A percentile compares a stretch with the other conserved stretches of the same genome.
phyloP scores from a whole-genome alignment of 2,329 filamentous ascomycete species.

The Trichophaea hybrida region DNA sequence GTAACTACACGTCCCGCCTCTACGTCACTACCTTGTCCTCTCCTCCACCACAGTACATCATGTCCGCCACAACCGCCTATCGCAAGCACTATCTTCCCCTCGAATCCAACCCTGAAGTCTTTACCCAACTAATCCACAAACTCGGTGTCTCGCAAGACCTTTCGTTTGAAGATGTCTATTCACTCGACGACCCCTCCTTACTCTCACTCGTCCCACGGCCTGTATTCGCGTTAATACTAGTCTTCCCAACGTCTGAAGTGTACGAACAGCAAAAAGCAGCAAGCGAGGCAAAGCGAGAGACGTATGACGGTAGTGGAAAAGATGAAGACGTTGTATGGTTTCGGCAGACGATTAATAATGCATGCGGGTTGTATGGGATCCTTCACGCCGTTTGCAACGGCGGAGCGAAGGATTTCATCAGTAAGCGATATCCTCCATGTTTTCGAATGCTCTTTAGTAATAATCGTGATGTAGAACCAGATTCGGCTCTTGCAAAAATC shows the following conservation, averaged over 20 bases:
- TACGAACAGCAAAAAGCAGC: constrained; percentile 59
- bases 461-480: constrained; percentile 30
- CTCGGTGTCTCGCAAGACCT: constrained; percentile 70
- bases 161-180: constrained; percentile 80
- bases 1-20: no score
- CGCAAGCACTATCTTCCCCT: constrained; percentile 32
- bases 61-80: not conserved
- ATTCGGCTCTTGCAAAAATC: constrained; percentile 48
- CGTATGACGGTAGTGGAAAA: constrained; percentile 36
- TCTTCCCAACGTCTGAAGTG: constrained; percentile 67
- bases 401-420: constrained; percentile 47
- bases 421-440: constrained; percentile 8
- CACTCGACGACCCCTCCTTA: constrained; percentile 69
- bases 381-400: constrained; percentile 75
- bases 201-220: constrained; percentile 79
- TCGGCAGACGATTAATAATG: constrained; percentile 85
- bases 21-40: no score
- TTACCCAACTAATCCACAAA: constrained; percentile 66
- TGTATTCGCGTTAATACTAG: constrained; percentile 73
- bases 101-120: constrained; percentile 61
- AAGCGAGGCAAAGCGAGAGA: constrained; percentile 35
- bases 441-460: not conserved
- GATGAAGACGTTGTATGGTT: constrained; percentile 79
- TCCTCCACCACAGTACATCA: no score
- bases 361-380: constrained; percentile 79